Conservation (phyloP, 176 grass and related monocot genomes). For the Areca catechu region DNA sequence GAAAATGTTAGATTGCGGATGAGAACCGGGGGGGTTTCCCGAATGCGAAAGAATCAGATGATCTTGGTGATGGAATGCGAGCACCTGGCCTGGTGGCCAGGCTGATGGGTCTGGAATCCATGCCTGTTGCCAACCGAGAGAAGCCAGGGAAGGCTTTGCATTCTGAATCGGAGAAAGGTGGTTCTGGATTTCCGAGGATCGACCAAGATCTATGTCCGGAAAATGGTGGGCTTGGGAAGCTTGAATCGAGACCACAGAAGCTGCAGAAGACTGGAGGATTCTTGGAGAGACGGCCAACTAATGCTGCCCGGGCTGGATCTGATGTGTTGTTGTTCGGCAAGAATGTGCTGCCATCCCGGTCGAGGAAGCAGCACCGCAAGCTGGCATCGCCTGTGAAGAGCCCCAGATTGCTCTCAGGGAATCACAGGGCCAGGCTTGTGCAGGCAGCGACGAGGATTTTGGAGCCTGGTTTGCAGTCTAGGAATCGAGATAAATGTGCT, state of each 20-base stretch:
- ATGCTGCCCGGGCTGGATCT: not conserved
- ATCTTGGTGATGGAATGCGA: not conserved
- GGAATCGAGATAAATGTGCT: constrained; percentile 16
- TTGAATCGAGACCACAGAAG: not conserved
- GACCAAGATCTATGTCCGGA: not conserved
- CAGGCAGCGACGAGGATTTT: constrained; percentile 59
- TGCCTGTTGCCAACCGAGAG: constrained; percentile 19
- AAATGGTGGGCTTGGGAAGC: not conserved
- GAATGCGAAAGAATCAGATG: constrained; percentile 1
- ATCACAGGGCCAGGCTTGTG: constrained; percentile 44
- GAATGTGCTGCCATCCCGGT: constrained; percentile 13
- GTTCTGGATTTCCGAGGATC: not conserved
- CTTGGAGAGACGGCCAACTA: not conserved
- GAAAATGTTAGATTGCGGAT: constrained; percentile 14
- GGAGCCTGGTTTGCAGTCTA: constrained; percentile 54
- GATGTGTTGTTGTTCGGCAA: constrained; percentile 2
- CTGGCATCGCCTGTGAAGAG: constrained; percentile 37
- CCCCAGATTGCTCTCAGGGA: constrained; percentile 44
- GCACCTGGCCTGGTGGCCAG: constrained; percentile 46
- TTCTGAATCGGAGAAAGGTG: not conserved
- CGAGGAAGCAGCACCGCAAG: constrained; percentile 27
- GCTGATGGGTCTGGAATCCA: constrained; percentile 73
- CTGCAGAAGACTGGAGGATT: not conserved
- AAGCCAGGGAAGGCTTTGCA: not conserved
- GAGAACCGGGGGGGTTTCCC: constrained; percentile 26